phyloP scores from a whole-genome alignment of 768 basidiomycete species.

The Boletus fagicola region DNA sequence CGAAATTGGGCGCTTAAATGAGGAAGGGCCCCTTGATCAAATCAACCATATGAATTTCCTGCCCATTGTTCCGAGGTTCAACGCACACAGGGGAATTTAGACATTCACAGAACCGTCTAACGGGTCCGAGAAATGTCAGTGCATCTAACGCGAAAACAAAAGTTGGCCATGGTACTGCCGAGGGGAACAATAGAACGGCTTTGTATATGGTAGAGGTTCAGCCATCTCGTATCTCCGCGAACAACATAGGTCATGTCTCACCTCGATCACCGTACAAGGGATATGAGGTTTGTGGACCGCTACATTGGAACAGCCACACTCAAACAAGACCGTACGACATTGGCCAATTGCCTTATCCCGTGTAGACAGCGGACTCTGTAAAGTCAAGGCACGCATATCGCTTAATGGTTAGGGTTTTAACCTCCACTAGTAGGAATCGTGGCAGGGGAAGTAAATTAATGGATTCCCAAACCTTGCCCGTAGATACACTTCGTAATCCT shows the following conservation, averaged over 20 bases:
- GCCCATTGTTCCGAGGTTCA: conserved; percentile 24
- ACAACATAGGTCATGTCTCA: conserved; percentile 31
- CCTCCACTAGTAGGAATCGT: not conserved
- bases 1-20: conserved; percentile 21
- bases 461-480: conserved; percentile 70
- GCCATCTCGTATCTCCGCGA: conserved; percentile 11
- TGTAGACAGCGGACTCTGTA: not conserved
- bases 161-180: conserved; percentile 9
- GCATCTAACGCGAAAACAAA: conserved; percentile 24
- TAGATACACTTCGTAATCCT: conserved; percentile 61
- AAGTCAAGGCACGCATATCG: conserved; percentile 2
- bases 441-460: conserved; percentile 5
- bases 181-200: conserved; percentile 25
- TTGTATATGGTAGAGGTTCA: conserved; percentile 4
- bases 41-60: conserved; percentile 8
- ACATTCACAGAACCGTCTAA: conserved; percentile 1
- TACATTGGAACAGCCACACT: conserved; percentile 15
- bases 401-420: not conserved
- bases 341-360: not conserved
- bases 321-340: conserved; percentile 11
- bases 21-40: conserved; percentile 8
- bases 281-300: not conserved
- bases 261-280: conserved; percentile 30
- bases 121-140: conserved; percentile 13
- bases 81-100: conserved; percentile 1